Conservation (phyloP, 2,329 filamentous ascomycete species). For the Ceratocystis destructans region DNA sequence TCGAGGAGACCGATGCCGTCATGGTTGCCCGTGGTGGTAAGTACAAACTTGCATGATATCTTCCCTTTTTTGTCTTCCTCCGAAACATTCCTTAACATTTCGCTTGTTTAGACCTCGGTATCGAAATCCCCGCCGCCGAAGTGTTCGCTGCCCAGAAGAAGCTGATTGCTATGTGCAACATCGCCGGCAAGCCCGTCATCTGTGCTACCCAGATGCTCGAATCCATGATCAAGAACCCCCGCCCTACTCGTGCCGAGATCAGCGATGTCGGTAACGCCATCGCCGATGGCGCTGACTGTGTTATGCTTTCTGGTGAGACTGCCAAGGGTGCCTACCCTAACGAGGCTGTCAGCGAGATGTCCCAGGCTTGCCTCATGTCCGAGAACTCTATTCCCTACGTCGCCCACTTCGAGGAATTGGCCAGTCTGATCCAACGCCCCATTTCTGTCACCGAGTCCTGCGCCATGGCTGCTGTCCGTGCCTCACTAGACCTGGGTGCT, state of each 20-base stretch:
- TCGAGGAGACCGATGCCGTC: constrained; percentile 91
- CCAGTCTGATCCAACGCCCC: constrained; percentile 67
- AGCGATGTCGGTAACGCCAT: constrained; percentile 95
- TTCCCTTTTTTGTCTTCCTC: not conserved
- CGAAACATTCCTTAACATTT: no score
- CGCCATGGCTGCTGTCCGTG: constrained; percentile 91
- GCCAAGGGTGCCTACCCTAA: constrained; percentile 92
- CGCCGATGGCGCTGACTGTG: constrained; percentile 94
- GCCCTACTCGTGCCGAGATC: constrained; percentile 94
- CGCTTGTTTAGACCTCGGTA: constrained; percentile 46
- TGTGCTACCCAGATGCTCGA: constrained; percentile 99
- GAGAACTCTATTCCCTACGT: constrained; percentile 97
- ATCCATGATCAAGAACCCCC: constrained; percentile 99
- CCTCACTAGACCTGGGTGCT: constrained; percentile 89
- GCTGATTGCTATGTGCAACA: constrained; percentile 99
- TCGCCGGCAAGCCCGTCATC: constrained; percentile 96
- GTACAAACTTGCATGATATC: not conserved
- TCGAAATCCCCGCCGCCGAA: constrained; percentile 95
- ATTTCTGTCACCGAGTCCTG: constrained; percentile 84
- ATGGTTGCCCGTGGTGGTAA: constrained; percentile 90
- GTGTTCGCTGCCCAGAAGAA: constrained; percentile 99
- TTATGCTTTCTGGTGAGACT: constrained; percentile 98
- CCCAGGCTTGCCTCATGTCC: constrained; percentile 89
- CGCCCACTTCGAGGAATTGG: constrained; percentile 90
- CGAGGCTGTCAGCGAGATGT: constrained; percentile 94